Evolutionary conservation across 495 filamentous ascomycete genomes (phyloP).

Genomic region (Aspergillus diversus): DNA sequence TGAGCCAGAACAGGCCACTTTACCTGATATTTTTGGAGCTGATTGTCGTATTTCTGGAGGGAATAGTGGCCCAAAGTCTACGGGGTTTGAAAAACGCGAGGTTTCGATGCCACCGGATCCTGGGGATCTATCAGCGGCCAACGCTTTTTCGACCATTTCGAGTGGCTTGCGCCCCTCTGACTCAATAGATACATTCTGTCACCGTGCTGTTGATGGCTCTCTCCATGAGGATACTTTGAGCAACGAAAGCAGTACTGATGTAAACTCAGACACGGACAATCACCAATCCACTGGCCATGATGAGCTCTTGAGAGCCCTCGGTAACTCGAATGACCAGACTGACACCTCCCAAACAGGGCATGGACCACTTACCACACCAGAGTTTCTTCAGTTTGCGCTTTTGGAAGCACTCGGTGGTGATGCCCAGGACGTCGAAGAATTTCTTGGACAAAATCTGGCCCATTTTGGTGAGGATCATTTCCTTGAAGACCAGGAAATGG

Average conservation of each 20-base stretch:
- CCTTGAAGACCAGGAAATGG: slow-evolving; percentile 16
- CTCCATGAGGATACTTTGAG: slow-evolving; percentile 23
- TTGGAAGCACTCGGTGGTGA: slow-evolving; percentile 29
- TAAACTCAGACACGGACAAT: slow-evolving; percentile 9
- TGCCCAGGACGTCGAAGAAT: slow-evolving; percentile 24
- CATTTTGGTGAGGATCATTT: slow-evolving; percentile 29
- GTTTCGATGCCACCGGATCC: neutral
- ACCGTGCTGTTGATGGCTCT: slow-evolving; percentile 29
- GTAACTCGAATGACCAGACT: slow-evolving; percentile 15
- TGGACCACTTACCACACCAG: slow-evolving; percentile 24
- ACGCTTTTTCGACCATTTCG: neutral
- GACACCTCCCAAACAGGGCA: slow-evolving; percentile 9
- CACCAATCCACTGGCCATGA: slow-evolving; percentile 8
- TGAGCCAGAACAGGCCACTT: slow-evolving; percentile 25
- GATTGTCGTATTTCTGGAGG: slow-evolving; percentile 29
- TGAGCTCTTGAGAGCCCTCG: slow-evolving; percentile 10
- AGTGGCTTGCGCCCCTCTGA: slow-evolving; percentile 21
- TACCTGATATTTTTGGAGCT: slow-evolving; percentile 37
- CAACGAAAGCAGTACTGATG: slow-evolving; percentile 20
- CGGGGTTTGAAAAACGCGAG: neutral
- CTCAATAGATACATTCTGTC: slow-evolving; percentile 26
- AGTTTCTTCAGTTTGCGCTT: slow-evolving; percentile 28
- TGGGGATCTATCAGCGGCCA: neutral
- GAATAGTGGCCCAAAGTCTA: neutral
- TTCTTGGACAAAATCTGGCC: slow-evolving; percentile 23